These are phyloP conservation scores for Spergularia azorica DNA, from an alignment of 179 eudicot species.

Conservation along the genomic window DNA sequence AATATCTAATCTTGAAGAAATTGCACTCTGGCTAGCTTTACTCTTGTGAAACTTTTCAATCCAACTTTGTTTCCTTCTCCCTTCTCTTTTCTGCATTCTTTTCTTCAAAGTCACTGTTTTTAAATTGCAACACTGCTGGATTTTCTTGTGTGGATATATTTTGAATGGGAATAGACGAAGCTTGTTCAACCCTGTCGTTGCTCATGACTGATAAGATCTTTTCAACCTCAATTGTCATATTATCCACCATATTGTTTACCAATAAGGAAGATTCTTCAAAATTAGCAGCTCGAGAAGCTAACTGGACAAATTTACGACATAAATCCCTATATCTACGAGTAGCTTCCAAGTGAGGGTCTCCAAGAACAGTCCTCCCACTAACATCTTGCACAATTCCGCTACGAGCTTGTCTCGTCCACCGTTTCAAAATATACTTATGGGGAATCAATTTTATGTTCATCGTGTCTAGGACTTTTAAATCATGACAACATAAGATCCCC, in stretches of 20 bases:
- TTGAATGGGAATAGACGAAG: too few relatives aligned
- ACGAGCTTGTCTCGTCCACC: background rate
- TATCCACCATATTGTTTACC: background rate
- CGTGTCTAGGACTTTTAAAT: background rate
- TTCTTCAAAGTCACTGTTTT: background rate
- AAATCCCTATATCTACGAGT: background rate
- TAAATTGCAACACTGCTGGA: background rate
- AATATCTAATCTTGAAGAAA: too few relatives aligned
- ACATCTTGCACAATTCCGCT: background rate
- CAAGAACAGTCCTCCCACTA: background rate
- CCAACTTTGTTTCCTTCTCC: too few relatives aligned
- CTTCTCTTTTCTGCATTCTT: background rate
- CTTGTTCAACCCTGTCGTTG: background rate
- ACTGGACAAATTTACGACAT: background rate
- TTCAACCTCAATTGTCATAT: background rate
- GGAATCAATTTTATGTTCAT: background rate
- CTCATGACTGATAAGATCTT: background rate
- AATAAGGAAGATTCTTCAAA: background rate
- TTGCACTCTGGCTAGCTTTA: background rate
- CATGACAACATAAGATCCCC: background rate
- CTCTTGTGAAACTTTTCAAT: background rate
- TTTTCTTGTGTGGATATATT: background rate
- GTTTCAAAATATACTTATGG: background rate
- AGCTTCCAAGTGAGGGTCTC: background rate
- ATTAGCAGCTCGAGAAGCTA: background rate